Conservation (phyloP, 331 rosid species). For the Pyracantha coccinea region DNA sequence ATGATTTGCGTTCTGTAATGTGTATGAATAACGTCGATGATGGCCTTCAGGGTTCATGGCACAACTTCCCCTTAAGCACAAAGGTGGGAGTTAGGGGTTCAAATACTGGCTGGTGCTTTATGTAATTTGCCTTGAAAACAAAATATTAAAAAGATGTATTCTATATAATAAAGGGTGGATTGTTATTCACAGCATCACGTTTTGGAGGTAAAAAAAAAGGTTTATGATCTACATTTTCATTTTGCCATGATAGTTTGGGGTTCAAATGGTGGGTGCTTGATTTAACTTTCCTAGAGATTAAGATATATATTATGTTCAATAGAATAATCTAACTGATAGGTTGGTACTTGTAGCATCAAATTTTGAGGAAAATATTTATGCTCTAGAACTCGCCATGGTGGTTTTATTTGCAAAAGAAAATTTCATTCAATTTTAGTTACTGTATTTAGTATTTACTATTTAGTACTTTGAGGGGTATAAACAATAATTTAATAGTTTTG, state of each 20-base stretch:
- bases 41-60: not conserved
- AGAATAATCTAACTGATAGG: not conserved
- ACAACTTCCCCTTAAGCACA: not conserved
- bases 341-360: not conserved
- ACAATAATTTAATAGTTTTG: not conserved
- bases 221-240: not conserved
- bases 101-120: no score
- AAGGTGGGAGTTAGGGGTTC: not conserved
- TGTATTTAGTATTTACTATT: not conserved
- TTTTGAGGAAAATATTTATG: not conserved
- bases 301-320: not conserved
- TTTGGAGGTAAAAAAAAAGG: not conserved
- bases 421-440: not conserved
- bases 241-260: not conserved
- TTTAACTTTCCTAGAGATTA: not conserved
- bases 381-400: not conserved
- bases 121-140: no score
- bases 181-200: not conserved
- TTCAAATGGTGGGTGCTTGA: not conserved
- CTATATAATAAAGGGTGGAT: not conserved
- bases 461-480: not conserved
- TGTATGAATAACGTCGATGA: not conserved
- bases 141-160: no score
- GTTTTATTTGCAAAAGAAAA: not conserved
- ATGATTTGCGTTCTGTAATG: not conserved